Evolutionary conservation across 305 asterid species (phyloP).

Genomic region (Fraxinus paxiana): DNA sequence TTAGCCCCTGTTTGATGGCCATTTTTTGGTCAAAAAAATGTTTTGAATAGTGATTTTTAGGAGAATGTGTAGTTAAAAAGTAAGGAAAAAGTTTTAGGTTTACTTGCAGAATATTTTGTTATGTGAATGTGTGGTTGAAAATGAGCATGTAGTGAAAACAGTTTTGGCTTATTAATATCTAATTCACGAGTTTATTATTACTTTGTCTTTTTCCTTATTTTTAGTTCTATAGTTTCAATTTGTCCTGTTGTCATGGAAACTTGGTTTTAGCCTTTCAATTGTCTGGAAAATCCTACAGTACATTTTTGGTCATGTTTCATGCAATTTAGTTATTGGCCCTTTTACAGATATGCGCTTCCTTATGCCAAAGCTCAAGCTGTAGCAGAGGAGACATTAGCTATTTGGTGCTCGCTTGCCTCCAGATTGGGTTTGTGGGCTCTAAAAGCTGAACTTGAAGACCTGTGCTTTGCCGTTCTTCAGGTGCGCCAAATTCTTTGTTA

Average conservation of each 20-base stretch:
- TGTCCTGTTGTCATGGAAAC: not conserved
- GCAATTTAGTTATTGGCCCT: conserved; percentile 11
- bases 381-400: conserved; percentile 86
- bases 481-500: conserved; percentile 34
- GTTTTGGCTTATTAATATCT: not conserved
- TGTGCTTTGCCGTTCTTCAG: conserved; percentile 96
- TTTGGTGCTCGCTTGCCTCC: conserved; percentile 98
- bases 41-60: not conserved
- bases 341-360: conserved; percentile 77
- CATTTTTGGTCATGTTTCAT: conserved; percentile 9
- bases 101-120: not conserved
- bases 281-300: conserved; percentile 11
- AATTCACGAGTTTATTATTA: not conserved
- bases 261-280: conserved; percentile 14
- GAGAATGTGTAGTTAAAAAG: not conserved
- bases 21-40: not conserved
- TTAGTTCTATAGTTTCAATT: conserved; percentile 3
- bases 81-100: not conserved
- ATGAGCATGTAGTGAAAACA: not conserved
- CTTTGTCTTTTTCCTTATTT: not conserved
- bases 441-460: conserved; percentile 97
- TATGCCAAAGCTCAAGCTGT: conserved; percentile 81
- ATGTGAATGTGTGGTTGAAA: not conserved
- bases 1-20: not conserved
- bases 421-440: conserved; percentile 95